These are phyloP conservation scores for Cytospora piceae DNA, from an alignment of 2,329 filamentous ascomycete genomes.

Conservation along the genomic window DNA sequence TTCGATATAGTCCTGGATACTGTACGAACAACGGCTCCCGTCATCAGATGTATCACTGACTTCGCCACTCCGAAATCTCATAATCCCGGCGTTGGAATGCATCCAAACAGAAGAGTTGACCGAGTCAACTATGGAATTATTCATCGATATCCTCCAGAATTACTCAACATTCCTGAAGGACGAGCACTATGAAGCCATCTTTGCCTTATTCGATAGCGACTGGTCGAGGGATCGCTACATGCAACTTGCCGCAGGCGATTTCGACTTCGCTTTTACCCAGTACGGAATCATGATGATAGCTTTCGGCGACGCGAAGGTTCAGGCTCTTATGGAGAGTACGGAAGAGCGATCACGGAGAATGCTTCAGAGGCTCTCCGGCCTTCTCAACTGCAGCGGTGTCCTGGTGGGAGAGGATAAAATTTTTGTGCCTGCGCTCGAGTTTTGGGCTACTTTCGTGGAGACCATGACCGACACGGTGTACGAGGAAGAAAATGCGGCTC, in stretches of 20 bases:
- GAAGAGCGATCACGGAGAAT: constrained; percentile 57
- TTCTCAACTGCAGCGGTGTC: constrained; percentile 68
- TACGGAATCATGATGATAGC: constrained; percentile 70
- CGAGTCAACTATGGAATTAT: constrained; percentile 63
- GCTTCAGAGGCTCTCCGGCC: constrained; percentile 62
- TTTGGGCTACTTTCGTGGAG: constrained; percentile 80
- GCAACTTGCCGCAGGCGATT: constrained; percentile 60
- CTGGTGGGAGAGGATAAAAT: constrained; percentile 75
- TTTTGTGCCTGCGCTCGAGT: constrained; percentile 75
- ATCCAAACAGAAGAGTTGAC: constrained; percentile 63
- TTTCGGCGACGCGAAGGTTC: constrained; percentile 68
- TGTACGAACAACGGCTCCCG: constrained; percentile 70
- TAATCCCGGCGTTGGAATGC: constrained; percentile 63
- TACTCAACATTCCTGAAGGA: constrained; percentile 65
- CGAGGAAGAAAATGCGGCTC: constrained; percentile 50
- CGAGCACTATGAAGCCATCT: constrained; percentile 61
- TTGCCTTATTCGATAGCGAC: constrained; percentile 61
- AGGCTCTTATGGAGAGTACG: constrained; percentile 58
- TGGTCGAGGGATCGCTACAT: constrained; percentile 63
- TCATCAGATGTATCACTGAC: constrained; percentile 60
- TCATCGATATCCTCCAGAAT: constrained; percentile 67
- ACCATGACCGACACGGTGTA: constrained; percentile 63
- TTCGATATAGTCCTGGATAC: constrained; percentile 66
- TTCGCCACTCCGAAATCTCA: constrained; percentile 61
- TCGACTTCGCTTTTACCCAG: constrained; percentile 65